phyloP scores from a whole-genome alignment of 495 filamentous ascomycete genomes.

The Aspergillus nanangensis region DNA sequence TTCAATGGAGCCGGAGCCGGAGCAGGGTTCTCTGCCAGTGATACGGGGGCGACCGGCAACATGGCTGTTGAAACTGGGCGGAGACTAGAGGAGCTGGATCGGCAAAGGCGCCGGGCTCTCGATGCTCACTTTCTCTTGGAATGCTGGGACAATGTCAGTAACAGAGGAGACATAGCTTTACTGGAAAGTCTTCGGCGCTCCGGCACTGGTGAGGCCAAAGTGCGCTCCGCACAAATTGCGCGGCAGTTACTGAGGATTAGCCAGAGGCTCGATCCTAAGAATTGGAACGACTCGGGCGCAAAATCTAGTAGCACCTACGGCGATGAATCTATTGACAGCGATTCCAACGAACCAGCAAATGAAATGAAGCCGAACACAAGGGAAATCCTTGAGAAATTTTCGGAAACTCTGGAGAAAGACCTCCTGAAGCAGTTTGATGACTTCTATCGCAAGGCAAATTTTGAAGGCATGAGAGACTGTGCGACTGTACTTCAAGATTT shows the following conservation, averaged over 20 bases:
- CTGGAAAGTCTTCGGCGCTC: slow-evolving; percentile 76
- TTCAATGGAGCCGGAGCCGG: slow-evolving; percentile 50
- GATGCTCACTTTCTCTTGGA: slow-evolving; percentile 94
- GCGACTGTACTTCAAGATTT: slow-evolving; percentile 93
- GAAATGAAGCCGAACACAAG: slow-evolving; percentile 60
- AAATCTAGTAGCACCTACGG: slow-evolving; percentile 52
- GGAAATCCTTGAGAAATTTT: slow-evolving; percentile 94
- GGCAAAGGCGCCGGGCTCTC: slow-evolving; percentile 80
- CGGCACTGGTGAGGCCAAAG: slow-evolving; percentile 78
- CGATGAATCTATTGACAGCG: slow-evolving; percentile 28
- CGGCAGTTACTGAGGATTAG: slow-evolving; percentile 85
- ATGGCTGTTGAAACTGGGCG: slow-evolving; percentile 94
- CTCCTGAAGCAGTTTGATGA: slow-evolving; percentile 94
- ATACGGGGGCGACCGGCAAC: slow-evolving; percentile 65
- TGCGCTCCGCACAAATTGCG: slow-evolving; percentile 85
- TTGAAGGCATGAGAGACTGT: slow-evolving; percentile 94
- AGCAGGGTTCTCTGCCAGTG: slow-evolving; percentile 34
- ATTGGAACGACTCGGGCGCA: slow-evolving; percentile 59
- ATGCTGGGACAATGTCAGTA: slow-evolving; percentile 91
- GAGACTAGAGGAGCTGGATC: slow-evolving; percentile 87
- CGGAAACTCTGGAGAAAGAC: slow-evolving; percentile 92
- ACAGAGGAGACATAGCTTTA: slow-evolving; percentile 72
- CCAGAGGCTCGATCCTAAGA: slow-evolving; percentile 71
- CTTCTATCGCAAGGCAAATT: slow-evolving; percentile 88
- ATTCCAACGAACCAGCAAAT: slow-evolving; percentile 32